A percentile compares a stretch with the other conserved stretches of the same genome.
Conservation (phyloP, 495 filamentous ascomycete species). For the Lophium mytilinum region DNA sequence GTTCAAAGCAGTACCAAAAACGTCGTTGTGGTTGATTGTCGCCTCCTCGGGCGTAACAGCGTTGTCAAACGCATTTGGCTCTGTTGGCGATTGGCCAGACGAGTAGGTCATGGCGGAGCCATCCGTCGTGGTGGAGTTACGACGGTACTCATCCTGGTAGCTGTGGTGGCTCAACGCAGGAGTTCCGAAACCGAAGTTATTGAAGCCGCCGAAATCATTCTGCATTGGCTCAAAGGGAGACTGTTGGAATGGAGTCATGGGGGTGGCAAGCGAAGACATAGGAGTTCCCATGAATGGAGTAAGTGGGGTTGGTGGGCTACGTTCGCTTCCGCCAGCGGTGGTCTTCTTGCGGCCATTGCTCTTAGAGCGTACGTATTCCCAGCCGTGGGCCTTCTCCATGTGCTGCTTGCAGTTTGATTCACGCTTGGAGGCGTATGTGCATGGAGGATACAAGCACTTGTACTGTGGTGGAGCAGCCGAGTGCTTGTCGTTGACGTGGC, state of each 20-base stretch:
- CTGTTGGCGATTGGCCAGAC: constrained; percentile 19
- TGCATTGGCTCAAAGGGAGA: constrained; percentile 11
- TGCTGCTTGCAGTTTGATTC: constrained; percentile 99
- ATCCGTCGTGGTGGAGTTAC: constrained; percentile 20
- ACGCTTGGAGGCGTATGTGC: constrained; percentile 88
- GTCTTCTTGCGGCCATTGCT: constrained; percentile 54
- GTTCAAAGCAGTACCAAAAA: constrained; percentile 16
- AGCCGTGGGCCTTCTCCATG: constrained; percentile 96
- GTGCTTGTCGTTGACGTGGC: constrained; percentile 94
- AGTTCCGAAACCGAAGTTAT: constrained; percentile 15
- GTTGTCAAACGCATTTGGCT: constrained; percentile 25
- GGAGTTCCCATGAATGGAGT: constrained; percentile 22
- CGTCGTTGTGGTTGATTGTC: constrained; percentile 21
- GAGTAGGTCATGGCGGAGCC: constrained; percentile 21
- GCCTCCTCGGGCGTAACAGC: constrained; percentile 29
- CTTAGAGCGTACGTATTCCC: constrained; percentile 84
- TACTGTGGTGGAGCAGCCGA: constrained; percentile 65
- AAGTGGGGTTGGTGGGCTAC: constrained; percentile 27
- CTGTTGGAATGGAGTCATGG: constrained; percentile 14
- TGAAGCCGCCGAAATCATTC: constrained; percentile 11
- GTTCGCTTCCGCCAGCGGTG: constrained; percentile 14
- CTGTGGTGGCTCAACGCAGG: constrained; percentile 15
- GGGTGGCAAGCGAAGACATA: constrained; percentile 15
- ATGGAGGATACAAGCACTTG: constrained; percentile 74
- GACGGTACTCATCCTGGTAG: constrained; percentile 19